Evolutionary conservation across 805 yeast species (phyloP).

Genomic region (Yamadazyma sp.): DNA sequence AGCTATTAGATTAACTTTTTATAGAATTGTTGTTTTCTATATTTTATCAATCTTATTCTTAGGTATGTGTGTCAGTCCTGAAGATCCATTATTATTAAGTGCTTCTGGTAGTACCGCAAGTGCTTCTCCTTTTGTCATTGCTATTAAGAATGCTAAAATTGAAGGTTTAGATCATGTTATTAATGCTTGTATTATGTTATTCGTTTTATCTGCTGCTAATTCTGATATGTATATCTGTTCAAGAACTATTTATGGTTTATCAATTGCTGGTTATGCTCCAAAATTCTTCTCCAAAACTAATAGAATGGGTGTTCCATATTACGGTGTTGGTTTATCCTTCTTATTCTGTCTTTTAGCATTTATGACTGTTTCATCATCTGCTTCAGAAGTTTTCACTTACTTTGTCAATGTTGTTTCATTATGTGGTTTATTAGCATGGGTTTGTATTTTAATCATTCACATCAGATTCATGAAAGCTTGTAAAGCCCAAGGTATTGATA

Average conservation of each 20-base stretch:
- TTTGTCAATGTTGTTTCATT: constrained; percentile 77
- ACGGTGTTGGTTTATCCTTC: constrained; percentile 49
- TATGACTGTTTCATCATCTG: constrained; percentile 59
- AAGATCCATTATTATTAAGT: constrained; percentile 47
- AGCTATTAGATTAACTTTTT: constrained; percentile 67
- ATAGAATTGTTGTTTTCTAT: constrained; percentile 66
- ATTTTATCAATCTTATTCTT: constrained; percentile 57
- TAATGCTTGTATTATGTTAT: constrained; percentile 73
- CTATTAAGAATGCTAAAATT: constrained; percentile 65
- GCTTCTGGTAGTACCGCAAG: constrained; percentile 59
- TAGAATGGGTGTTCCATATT: constrained; percentile 69
- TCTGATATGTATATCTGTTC: constrained; percentile 77
- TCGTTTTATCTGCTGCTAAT: constrained; percentile 79
- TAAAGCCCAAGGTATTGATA: constrained; percentile 62
- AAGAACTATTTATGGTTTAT: constrained; percentile 68
- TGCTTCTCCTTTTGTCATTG: constrained; percentile 84
- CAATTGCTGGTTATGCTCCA: constrained; percentile 76
- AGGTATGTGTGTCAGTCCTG: constrained; percentile 66
- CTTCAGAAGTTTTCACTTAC: constrained; percentile 59
- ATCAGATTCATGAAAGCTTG: constrained; percentile 63
- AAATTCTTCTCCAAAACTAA: constrained; percentile 60
- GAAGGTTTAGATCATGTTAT: constrained; percentile 67
- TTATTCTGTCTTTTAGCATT: constrained; percentile 63
- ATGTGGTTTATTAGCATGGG: constrained; percentile 74
- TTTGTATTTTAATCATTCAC: constrained; percentile 65